Conservation (phyloP, 73 alveolate species). For the Stentor roeselii region DNA sequence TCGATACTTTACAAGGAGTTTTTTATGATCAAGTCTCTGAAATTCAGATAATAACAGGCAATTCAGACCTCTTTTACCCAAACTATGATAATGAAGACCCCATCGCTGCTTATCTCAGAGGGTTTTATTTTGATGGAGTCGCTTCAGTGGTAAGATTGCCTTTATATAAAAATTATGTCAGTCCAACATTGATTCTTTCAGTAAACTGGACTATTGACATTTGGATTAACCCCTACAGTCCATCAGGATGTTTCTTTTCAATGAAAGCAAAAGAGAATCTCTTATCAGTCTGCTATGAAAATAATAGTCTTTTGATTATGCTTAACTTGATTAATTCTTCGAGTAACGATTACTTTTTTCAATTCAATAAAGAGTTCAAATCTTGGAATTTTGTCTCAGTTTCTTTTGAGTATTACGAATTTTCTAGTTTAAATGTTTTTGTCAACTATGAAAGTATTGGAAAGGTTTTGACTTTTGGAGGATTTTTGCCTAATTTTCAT, state of each 20-base stretch:
- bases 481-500: background rate
- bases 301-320: background rate
- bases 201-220: background rate
- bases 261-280: background rate
- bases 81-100: conserved; percentile 14
- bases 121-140: conserved; percentile 10
- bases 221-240: background rate
- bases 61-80: background rate
- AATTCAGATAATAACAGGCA: background rate
- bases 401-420: background rate
- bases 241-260: background rate
- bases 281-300: background rate
- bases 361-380: background rate
- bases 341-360: no score
- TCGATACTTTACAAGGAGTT: background rate
- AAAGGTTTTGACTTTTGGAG: background rate
- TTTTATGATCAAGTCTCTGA: background rate
- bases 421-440: no score
- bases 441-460: background rate
- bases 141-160: conserved; percentile 9
- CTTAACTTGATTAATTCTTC: background rate
- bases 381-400: background rate
- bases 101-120: conserved; percentile 5
- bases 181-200: background rate
- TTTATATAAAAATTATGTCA: background rate